phyloP scores from a whole-genome alignment of 1,139 yeast species.

The Suhomyces yuchorum region DNA sequence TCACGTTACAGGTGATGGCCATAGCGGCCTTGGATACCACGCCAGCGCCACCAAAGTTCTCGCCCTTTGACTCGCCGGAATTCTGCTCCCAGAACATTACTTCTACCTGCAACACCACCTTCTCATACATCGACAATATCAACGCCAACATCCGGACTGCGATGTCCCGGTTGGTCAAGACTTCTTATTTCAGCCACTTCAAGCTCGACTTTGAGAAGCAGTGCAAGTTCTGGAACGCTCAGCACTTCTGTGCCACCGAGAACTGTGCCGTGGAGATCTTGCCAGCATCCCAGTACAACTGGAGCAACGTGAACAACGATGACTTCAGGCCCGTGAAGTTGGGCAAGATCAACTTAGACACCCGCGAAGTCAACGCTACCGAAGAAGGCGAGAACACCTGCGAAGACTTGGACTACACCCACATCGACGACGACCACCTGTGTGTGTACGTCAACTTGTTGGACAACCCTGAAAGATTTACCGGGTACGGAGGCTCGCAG shows the following conservation, averaged over 20 bases:
- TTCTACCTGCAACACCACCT: slow-evolving; percentile 50
- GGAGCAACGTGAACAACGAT: slow-evolving; percentile 67
- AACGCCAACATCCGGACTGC: slow-evolving; percentile 47
- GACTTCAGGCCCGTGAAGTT: slow-evolving; percentile 72
- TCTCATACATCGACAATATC: slow-evolving; percentile 44
- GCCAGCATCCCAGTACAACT: slow-evolving; percentile 48
- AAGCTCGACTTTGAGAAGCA: slow-evolving; percentile 81
- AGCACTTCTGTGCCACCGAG: slow-evolving; percentile 85
- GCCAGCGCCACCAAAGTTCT: slow-evolving; percentile 18
- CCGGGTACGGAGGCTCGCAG: slow-evolving; percentile 94
- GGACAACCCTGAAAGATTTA: slow-evolving; percentile 92
- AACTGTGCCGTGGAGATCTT: slow-evolving; percentile 90
- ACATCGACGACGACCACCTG: slow-evolving; percentile 59
- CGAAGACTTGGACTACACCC: slow-evolving; percentile 55
- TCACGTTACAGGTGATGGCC: slow-evolving; percentile 3
- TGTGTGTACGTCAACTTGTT: slow-evolving; percentile 83
- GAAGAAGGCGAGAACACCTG: slow-evolving; percentile 34
- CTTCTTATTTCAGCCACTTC: slow-evolving; percentile 82
- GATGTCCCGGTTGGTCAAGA: slow-evolving; percentile 57
- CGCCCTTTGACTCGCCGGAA: slow-evolving; percentile 50
- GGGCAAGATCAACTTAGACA: slow-evolving; percentile 45
- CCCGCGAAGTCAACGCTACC: slow-evolving; percentile 9
- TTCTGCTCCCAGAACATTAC: slow-evolving; percentile 52
- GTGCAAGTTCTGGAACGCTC: slow-evolving; percentile 88
- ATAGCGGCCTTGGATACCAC: slow-evolving; percentile 1